Evolutionary conservation across 2,329 filamentous ascomycete genomes (phyloP).

Genomic region (Alternaria gaisen): DNA sequence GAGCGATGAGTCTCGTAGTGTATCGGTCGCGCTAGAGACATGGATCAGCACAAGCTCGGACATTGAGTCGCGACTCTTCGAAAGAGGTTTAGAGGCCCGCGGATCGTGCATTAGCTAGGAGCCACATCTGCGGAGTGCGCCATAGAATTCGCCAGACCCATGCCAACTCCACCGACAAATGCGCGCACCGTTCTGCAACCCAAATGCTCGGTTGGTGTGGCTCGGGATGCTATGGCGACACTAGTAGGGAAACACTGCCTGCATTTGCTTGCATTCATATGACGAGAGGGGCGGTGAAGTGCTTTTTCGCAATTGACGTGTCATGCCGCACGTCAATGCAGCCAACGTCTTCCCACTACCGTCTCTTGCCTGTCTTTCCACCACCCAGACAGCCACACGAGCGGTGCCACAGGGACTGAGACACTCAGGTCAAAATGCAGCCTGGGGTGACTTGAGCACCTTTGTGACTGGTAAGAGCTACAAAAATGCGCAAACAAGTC

Average conservation of each 20-base stretch:
- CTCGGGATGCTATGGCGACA: constrained; percentile 7
- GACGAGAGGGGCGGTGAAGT: constrained; percentile 13
- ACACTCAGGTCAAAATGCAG: constrained; percentile 15
- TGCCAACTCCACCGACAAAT: constrained; percentile 18
- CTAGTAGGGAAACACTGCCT: constrained; percentile 11
- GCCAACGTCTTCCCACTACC: constrained; percentile 14
- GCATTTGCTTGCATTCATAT: constrained; percentile 9
- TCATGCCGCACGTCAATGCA: constrained; percentile 20
- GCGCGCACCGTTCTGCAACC: constrained; percentile 16
- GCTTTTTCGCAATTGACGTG: constrained; percentile 26
- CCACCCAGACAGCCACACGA: constrained; percentile 25
- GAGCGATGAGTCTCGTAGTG: constrained; percentile 39
- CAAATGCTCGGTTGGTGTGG: constrained; percentile 7
- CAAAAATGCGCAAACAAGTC: constrained; percentile 6
- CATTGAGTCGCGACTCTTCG: constrained; percentile 23
- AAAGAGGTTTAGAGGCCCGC: constrained; percentile 20
- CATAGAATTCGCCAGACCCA: constrained; percentile 29
- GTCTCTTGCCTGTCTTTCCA: constrained; percentile 15
- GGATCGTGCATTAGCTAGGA: constrained; percentile 38
- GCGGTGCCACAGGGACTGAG: constrained; percentile 23
- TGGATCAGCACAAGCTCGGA: constrained; percentile 26
- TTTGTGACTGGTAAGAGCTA: not conserved
- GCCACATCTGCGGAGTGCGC: constrained; percentile 39
- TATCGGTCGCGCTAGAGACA: constrained; percentile 39
- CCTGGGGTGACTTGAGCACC: constrained; percentile 1